These are phyloP conservation scores for Chondrostereum purpureum DNA, from an alignment of 1,284 basidiomycete genomes.

Conservation along the genomic window DNA sequence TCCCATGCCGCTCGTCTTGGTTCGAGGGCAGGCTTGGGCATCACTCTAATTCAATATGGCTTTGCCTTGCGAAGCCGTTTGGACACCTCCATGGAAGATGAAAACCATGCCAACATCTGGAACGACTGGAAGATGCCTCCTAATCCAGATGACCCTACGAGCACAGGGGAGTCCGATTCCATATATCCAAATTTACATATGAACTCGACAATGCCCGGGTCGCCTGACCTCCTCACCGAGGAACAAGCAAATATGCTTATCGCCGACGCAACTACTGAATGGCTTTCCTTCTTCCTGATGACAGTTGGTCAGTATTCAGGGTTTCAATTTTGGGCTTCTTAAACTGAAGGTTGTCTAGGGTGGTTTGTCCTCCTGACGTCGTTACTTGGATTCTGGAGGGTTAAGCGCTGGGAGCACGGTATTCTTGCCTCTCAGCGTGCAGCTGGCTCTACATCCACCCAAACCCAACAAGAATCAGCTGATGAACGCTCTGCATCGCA, in stretches of 20 bases:
- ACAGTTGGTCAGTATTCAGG: constrained; percentile 55
- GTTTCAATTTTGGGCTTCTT: not conserved
- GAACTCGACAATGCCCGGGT: constrained; percentile 20
- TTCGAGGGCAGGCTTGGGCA: constrained; percentile 88
- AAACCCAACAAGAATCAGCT: constrained; percentile 16
- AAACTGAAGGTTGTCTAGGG: constrained; percentile 32
- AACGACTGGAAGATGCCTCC: constrained; percentile 19
- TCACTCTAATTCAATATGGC: constrained; percentile 94
- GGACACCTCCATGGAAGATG: constrained; percentile 22
- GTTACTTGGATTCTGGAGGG: constrained; percentile 85
- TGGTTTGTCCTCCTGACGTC: constrained; percentile 92
- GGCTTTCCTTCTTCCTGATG: constrained; percentile 93
- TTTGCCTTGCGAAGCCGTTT: constrained; percentile 65
- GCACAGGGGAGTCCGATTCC: constrained; percentile 29
- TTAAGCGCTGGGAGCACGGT: constrained; percentile 80
- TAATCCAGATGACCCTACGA: constrained; percentile 29
- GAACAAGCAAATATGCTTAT: constrained; percentile 34
- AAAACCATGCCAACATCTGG: constrained; percentile 20
- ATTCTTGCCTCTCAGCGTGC: constrained; percentile 53
- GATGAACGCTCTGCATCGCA: constrained; percentile 25
- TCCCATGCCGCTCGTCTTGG: constrained; percentile 96
- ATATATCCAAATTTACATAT: constrained; percentile 7
- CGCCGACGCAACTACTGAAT: constrained; percentile 66
- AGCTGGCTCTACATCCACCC: constrained; percentile 19
- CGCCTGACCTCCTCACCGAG: constrained; percentile 23